Conservation (phyloP, 2,329 filamentous ascomycete genomes). For the Fusarium sp. region DNA sequence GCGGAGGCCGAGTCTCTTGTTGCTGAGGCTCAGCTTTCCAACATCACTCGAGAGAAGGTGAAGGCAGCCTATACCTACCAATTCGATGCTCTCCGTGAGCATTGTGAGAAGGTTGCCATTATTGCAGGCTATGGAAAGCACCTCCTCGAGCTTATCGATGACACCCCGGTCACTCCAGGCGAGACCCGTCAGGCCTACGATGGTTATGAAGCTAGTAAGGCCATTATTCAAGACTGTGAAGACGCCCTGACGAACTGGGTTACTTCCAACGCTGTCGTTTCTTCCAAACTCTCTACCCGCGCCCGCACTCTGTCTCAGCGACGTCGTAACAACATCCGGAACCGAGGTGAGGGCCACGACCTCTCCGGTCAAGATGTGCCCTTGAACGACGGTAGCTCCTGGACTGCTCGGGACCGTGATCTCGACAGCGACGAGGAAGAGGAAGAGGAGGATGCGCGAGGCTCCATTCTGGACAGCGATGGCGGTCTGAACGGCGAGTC, state of each 20-base stretch:
- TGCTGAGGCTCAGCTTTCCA: conserved; percentile 96
- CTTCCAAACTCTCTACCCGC: conserved; percentile 84
- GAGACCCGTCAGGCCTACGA: conserved; percentile 97
- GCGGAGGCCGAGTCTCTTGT: conserved; percentile 99
- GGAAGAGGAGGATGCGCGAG: conserved; percentile 62
- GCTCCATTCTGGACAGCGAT: conserved; percentile 62
- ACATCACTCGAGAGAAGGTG: conserved; percentile 99
- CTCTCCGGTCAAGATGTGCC: conserved; percentile 83
- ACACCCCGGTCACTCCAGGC: conserved; percentile 94
- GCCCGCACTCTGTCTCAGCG: conserved; percentile 88
- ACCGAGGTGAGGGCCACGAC: conserved; percentile 78
- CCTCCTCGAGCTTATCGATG: conserved; percentile 94
- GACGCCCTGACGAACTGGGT: conserved; percentile 98
- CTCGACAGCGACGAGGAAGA: conserved; percentile 72
- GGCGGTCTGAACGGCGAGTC: conserved; percentile 63
- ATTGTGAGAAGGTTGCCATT: conserved; percentile 97
- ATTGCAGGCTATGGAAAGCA: conserved; percentile 98
- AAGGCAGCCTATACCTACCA: conserved; percentile 99
- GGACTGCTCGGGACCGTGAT: conserved; percentile 78
- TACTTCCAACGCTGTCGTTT: conserved; percentile 85
- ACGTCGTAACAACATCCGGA: conserved; percentile 75
- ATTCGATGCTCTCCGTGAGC: conserved; percentile 95
- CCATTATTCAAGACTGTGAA: conserved; percentile 99
- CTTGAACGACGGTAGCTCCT: conserved; percentile 80
- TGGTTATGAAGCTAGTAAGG: conserved; percentile 97